Percentiles rank a stretch among this genome's conserved stretches.
Evolutionary conservation across 179 eudicot species (phyloP).

Genomic region (Amaranthus tricolor): DNA sequence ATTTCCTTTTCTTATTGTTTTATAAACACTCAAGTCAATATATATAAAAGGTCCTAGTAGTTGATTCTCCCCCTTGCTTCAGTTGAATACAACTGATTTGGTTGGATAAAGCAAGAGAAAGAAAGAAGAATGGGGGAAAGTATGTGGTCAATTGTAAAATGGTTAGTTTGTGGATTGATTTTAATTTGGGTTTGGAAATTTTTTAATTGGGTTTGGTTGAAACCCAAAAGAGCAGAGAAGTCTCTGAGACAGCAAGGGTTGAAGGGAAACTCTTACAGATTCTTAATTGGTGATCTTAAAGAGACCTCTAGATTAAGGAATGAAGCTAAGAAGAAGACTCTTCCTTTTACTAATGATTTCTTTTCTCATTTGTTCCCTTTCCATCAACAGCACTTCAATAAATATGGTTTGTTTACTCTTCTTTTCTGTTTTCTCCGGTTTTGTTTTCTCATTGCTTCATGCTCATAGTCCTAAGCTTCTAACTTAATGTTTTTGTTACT

Average conservation of each 20-base stretch:
- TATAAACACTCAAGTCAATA: too few species aligned
- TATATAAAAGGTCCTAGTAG: too few species aligned
- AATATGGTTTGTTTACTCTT: conserved; percentile 28
- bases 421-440: too few species aligned
- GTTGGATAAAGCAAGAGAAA: too few species aligned
- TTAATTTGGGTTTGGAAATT: conserved; percentile 24
- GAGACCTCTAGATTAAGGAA: conserved; percentile 26
- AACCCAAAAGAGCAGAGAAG: conserved; percentile 43
- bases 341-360: conserved; percentile 36
- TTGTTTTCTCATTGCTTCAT: too few species aligned
- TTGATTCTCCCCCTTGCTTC: too few species aligned
- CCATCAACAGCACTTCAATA: conserved; percentile 22
- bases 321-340: conserved; percentile 34
- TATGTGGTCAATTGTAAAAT: too few species aligned
- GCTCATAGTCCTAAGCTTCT: too few species aligned
- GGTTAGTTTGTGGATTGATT: not conserved
- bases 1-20: too few species aligned
- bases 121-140: too few species aligned
- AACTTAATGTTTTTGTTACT: too few species aligned
- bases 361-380: conserved; percentile 35
- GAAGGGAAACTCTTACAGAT: conserved; percentile 36
- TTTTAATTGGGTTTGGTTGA: conserved; percentile 45
- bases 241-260: conserved; percentile 47
- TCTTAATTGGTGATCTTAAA: conserved; percentile 45
- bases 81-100: too few species aligned